These are phyloP conservation scores for Kwoniella dendrophila DNA, from an alignment of 768 basidiomycete species.

Conservation along the genomic window DNA sequence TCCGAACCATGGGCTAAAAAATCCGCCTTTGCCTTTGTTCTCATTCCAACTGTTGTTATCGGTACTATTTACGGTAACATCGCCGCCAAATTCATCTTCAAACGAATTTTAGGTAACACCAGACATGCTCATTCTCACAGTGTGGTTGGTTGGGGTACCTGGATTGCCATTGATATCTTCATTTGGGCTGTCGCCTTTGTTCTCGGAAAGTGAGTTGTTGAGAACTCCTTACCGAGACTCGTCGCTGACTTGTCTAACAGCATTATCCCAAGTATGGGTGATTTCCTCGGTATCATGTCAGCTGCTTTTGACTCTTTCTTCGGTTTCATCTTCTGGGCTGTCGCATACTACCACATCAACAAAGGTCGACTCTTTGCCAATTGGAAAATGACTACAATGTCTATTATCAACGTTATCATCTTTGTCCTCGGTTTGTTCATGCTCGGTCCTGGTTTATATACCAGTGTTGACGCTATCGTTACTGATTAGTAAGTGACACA, in stretches of 20 bases:
- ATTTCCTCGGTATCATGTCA: constrained; percentile 47
- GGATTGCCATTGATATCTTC: constrained; percentile 41
- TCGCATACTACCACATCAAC: constrained; percentile 50
- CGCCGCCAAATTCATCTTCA: constrained; percentile 47
- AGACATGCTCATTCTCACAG: constrained; percentile 41
- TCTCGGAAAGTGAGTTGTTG: constrained; percentile 41
- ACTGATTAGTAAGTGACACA: constrained; percentile 40
- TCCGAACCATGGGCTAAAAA: constrained; percentile 48
- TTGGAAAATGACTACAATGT: constrained; percentile 26
- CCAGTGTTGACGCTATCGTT: constrained; percentile 43
- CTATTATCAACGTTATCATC: constrained; percentile 44
- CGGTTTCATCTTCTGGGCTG: constrained; percentile 52
- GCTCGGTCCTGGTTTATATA: constrained; percentile 49
- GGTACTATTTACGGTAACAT: constrained; percentile 50
- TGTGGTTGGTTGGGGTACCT: constrained; percentile 44
- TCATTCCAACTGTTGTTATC: constrained; percentile 48
- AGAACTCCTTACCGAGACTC: neutral
- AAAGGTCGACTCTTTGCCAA: constrained; percentile 20
- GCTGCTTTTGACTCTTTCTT: constrained; percentile 50
- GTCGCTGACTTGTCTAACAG: constrained; percentile 7
- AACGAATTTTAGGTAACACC: constrained; percentile 40
- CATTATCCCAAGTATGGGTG: constrained; percentile 49
- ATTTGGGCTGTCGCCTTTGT: constrained; percentile 46
- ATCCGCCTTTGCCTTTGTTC: constrained; percentile 47
- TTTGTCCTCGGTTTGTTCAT: constrained; percentile 46